These are phyloP conservation scores for Aspergillus ibericus DNA, from an alignment of 2,329 filamentous ascomycete species.

Conservation along the genomic window DNA sequence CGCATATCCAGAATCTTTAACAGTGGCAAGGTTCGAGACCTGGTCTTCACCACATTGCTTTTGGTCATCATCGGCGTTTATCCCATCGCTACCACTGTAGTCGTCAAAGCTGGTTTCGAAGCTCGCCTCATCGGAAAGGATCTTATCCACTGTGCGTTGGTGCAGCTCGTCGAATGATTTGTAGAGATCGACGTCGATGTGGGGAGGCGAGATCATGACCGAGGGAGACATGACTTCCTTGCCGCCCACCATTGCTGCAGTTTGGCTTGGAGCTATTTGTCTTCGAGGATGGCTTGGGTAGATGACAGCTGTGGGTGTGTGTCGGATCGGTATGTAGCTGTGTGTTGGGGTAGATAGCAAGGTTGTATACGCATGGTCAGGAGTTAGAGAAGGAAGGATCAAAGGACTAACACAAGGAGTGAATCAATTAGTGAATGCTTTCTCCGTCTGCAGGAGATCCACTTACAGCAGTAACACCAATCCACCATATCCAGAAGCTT, in stretches of 20 bases:
- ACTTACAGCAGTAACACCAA: conserved; percentile 3
- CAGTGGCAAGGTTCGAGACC: not conserved
- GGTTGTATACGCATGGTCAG: not conserved
- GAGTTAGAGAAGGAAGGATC: not conserved
- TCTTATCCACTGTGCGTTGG: conserved; percentile 21
- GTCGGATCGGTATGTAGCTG: not conserved
- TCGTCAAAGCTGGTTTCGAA: conserved; percentile 20
- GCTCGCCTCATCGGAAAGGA: conserved; percentile 26
- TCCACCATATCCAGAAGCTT: not conserved
- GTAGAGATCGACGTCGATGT: conserved; percentile 20
- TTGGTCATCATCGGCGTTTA: conserved; percentile 1
- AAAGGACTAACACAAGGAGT: not conserved
- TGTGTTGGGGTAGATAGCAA: not conserved
- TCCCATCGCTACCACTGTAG: conserved; percentile 1
- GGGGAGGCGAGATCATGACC: conserved; percentile 11
- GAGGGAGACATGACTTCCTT: not conserved
- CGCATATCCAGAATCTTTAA: not conserved
- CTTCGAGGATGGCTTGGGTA: not conserved
- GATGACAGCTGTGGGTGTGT: not conserved
- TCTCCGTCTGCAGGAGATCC: not conserved
- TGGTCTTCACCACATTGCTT: not conserved
- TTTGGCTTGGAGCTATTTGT: not conserved
- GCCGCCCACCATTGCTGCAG: not conserved
- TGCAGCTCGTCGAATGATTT: conserved; percentile 21
- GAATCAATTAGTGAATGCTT: not conserved